Base-by-base conservation (phyloP, 768 basidiomycete species). In the Rhodotorula taiwanensis region DNA sequence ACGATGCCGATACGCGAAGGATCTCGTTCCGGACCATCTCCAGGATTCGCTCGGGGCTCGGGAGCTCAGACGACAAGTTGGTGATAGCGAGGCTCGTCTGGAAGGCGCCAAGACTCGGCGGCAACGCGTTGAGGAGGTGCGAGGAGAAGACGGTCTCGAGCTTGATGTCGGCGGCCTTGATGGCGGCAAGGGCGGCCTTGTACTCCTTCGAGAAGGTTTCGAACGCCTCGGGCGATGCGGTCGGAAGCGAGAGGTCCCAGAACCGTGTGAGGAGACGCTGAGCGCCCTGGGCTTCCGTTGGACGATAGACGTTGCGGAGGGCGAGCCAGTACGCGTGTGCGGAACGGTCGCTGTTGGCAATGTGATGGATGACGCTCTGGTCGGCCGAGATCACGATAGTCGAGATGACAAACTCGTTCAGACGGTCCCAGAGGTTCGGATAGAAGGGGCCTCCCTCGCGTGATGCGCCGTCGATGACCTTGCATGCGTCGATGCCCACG, bases 241-340 rank as follows among this genome's bases (percentile, higher is more conserved):
- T 21, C 7, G 42, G 9, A 7, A 43, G 42, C 27, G 52, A 28
- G 52, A 53, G 52, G 2, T 5, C 14, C 52, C 52, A 53, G 52
- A 42, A 42, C 27, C 52, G 39, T 9, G 25, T 53, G 39, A 42
- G 52, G 52, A 53, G 52, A 41, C 52, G 52, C 18, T 42, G 25
- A 4, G 39, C 25, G 27, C 52, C 52, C 13, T 42, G 52, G 13
- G 52, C 39, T 39, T 53, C 27, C 36, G 52, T 53, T 3, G 52
- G 52, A 2, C 39, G 39, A 41, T 42, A 42, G 39, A 2, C 15
- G 27, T 53, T 16, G 23, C n/a, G 54, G 21, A 55, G 43, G 23
- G 43, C 30, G 20, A 4, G 1, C 54, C 54, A 55, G 54, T 43
- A 45, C 30, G 28, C 13, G 3, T 21, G 7, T 9, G 43, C 30